Conservation (phyloP, 129 eudicot species). For the Pulicaria dysenterica region DNA sequence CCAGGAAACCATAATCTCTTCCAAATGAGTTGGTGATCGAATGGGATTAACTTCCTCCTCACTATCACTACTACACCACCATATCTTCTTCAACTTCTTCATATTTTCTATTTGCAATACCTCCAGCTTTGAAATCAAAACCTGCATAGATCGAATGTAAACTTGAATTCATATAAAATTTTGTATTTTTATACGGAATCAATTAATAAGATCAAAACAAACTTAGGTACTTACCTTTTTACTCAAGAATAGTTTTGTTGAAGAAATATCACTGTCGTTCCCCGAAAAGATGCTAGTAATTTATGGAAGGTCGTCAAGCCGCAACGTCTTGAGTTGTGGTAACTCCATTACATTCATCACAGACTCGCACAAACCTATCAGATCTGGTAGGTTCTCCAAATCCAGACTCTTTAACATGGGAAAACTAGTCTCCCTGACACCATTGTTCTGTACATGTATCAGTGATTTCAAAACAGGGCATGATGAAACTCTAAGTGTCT, state of each 20-base stretch:
- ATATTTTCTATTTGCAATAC: too few relatives aligned
- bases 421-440: neutral
- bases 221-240: neutral
- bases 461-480: neutral
- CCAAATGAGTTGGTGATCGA: too few relatives aligned
- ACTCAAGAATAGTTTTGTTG: neutral
- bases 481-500: neutral
- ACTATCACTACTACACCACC: too few relatives aligned
- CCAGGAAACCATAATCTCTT: too few relatives aligned
- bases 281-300: neutral
- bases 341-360: neutral
- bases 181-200: neutral
- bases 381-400: neutral
- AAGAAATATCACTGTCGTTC: neutral
- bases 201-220: too few relatives aligned
- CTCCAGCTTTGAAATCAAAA: too few relatives aligned
- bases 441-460: neutral
- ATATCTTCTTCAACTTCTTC: too few relatives aligned
- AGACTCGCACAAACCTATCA: neutral
- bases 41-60: too few relatives aligned
- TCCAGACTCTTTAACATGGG: neutral
- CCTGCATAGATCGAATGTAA: too few relatives aligned
- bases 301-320: neutral
- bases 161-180: too few relatives aligned
- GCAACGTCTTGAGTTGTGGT: neutral